Conservation (phyloP, 2,329 filamentous ascomycete species). For the Penicillium sp. region DNA sequence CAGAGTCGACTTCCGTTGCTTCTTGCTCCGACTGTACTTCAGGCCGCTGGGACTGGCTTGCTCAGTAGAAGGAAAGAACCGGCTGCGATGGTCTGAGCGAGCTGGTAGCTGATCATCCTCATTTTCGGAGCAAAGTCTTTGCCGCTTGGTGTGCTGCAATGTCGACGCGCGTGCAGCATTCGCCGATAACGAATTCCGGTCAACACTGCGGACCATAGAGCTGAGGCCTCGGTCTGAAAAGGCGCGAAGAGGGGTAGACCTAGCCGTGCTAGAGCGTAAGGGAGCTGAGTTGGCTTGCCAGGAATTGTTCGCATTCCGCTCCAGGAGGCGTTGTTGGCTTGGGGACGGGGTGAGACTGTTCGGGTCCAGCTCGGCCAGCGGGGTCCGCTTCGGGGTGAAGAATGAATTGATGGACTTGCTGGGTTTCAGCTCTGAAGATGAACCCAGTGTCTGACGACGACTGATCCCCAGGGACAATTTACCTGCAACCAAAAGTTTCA, state of each 20-base stretch:
- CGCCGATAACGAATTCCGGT: constrained; percentile 39
- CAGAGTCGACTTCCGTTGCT: constrained; percentile 42
- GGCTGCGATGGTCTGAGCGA: constrained; percentile 40
- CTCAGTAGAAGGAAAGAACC: constrained; percentile 42
- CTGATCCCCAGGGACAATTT: constrained; percentile 33
- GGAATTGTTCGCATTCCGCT: constrained; percentile 49
- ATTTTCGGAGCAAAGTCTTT: constrained; percentile 49
- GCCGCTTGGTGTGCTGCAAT: constrained; percentile 47
- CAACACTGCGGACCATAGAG: constrained; percentile 38
- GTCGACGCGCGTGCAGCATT: constrained; percentile 38
- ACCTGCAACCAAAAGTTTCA: constrained; percentile 32
- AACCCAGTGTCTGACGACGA: constrained; percentile 39
- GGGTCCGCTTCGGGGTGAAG: constrained; percentile 59
- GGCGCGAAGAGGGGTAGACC: constrained; percentile 33
- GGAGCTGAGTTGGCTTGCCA: constrained; percentile 53
- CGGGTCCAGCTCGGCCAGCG: constrained; percentile 62
- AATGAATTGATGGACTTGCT: constrained; percentile 59
- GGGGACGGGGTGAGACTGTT: constrained; percentile 64
- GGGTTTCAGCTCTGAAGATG: constrained; percentile 53
- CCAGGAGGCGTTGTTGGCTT: constrained; percentile 56
- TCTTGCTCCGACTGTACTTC: constrained; percentile 36
- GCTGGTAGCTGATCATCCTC: constrained; percentile 32
- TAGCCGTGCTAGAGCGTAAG: constrained; percentile 31
- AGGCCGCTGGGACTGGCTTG: constrained; percentile 39
- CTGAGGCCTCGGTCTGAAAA: constrained; percentile 39